Evolutionary conservation across 73 alveolate species (phyloP).

Genomic region (Paramecium tetraurelia): DNA sequence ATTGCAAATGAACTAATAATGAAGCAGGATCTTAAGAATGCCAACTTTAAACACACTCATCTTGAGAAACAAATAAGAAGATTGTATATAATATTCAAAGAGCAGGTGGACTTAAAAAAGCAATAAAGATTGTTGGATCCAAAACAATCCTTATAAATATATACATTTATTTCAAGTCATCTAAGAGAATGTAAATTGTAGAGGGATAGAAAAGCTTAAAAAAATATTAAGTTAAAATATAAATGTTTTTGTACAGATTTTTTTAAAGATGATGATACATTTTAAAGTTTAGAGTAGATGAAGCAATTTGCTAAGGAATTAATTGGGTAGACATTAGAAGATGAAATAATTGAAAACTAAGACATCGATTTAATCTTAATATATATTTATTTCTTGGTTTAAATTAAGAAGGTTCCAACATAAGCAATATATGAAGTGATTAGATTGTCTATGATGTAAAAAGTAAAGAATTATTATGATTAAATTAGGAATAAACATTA

Average conservation of each 20-base stretch:
- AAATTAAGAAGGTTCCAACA: constrained; percentile 16
- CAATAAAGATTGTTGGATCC: not conserved
- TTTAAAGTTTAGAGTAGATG: not conserved
- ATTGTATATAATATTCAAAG: constrained; percentile 2
- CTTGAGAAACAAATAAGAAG: not conserved
- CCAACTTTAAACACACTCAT: not conserved
- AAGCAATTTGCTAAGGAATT: not conserved
- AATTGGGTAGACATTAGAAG: not conserved
- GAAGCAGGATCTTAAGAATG: not conserved
- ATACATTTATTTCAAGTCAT: not conserved
- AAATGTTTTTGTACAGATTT: constrained; percentile 26
- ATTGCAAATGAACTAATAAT: not conserved
- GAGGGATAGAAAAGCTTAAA: not conserved
- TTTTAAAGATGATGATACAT: not conserved
- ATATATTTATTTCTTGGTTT: not conserved
- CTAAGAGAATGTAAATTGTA: not conserved
- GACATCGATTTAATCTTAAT: not conserved
- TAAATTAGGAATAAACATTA: not conserved
- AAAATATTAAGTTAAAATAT: not conserved
- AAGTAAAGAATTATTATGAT: not conserved
- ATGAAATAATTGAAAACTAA: not conserved
- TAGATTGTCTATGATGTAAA: not conserved
- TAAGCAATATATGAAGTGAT: constrained; percentile 32
- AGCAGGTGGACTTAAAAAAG: not conserved
- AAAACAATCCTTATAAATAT: not conserved